Base-by-base conservation (phyloP, 83 land plant genomes). In the Picea engelmannii region DNA sequence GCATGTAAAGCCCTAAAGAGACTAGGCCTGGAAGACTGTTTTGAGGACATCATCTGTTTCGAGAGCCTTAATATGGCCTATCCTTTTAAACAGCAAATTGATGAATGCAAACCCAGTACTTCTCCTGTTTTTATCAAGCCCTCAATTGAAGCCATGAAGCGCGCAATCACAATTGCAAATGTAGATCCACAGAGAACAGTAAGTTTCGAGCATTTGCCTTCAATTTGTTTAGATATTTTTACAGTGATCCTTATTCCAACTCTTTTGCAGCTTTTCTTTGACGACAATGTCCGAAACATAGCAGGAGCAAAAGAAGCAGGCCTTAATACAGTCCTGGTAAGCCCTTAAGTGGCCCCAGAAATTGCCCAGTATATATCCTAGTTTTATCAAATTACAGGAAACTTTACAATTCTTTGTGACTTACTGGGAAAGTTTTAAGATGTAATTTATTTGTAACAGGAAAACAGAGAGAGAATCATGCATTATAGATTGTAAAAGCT, bases 321-420 rank as follows among this genome's bases (percentile, higher is more conserved):
- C 3, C 89, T 92, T 8, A 82, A 82, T 4, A 92, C 92, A 27
- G 94, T 81, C 38, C 55, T 92, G 92, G 94, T 90, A 88, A 83
- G 80, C 66, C 74, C 38, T 2, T 59, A 80, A 21, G 2, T 38
- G 21, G 23, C 76, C 68, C n/a, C 16, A 17, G 73, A 12, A 20
- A 24, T 69, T 69, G 1, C 25, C 35, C 59, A 66, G 17, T 21
- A 42, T 44, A 44, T 8, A 0, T 42, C 1, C 18, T 18, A 69
- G 4, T 52, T 65, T 81, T n/a, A 11, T 69, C 8, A 47, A 49
- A n/a, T n/a, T n/a, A n/a, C n/a, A n/a, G n/a, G n/a, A n/a, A n/a
- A n/a, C n/a, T n/a, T n/a, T n/a, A n/a, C n/a, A n/a, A n/a, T n/a
- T n/a, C n/a, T n/a, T n/a, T n/a, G n/a, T n/a, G n/a, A n/a, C n/a